A percentile compares a stretch with the other conserved stretches of the same genome.
Conservation (phyloP, 306 rosid genomes). For the Dryas alaskensis region DNA sequence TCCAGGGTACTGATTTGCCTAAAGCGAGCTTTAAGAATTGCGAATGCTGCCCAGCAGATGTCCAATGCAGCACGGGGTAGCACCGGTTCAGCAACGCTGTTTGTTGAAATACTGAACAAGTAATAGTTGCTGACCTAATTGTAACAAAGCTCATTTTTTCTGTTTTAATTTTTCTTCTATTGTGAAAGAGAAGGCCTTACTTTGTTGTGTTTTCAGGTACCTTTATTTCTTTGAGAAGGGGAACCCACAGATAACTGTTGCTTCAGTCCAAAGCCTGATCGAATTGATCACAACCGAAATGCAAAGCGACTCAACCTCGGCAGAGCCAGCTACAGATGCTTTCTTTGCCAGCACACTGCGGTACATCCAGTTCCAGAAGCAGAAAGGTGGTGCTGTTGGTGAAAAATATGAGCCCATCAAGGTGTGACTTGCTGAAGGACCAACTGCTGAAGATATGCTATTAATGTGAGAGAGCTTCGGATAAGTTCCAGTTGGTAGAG, state of each 20-base stretch:
- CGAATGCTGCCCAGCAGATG: conserved; percentile 95
- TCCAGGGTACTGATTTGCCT: conserved; percentile 84
- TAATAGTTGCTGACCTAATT: conserved; percentile 33
- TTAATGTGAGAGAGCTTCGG: conserved; percentile 12
- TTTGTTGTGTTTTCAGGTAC: conserved; percentile 50
- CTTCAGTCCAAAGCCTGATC: conserved; percentile 74
- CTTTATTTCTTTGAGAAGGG: conserved; percentile 96
- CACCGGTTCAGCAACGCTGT: conserved; percentile 77
- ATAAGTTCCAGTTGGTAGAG: background rate
- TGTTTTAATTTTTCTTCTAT: background rate
- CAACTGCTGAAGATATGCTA: background rate
- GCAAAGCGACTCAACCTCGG: conserved; percentile 63
- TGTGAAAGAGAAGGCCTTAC: background rate
- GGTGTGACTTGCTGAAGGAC: conserved; percentile 32
- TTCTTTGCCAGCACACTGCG: conserved; percentile 85
- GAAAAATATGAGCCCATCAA: conserved; percentile 84
- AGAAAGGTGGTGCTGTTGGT: conserved; percentile 84
- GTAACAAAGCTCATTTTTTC: background rate
- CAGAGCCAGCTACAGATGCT: conserved; percentile 78
- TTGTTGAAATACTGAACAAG: conserved; percentile 93
- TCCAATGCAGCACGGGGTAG: conserved; percentile 77
- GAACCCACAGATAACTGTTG: conserved; percentile 74
- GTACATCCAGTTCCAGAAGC: conserved; percentile 84
- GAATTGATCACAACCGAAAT: conserved; percentile 82
- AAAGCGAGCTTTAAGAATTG: conserved; percentile 87